Conservation (phyloP, 2,329 filamentous ascomycete genomes). For the Lachnellula hyalina region DNA sequence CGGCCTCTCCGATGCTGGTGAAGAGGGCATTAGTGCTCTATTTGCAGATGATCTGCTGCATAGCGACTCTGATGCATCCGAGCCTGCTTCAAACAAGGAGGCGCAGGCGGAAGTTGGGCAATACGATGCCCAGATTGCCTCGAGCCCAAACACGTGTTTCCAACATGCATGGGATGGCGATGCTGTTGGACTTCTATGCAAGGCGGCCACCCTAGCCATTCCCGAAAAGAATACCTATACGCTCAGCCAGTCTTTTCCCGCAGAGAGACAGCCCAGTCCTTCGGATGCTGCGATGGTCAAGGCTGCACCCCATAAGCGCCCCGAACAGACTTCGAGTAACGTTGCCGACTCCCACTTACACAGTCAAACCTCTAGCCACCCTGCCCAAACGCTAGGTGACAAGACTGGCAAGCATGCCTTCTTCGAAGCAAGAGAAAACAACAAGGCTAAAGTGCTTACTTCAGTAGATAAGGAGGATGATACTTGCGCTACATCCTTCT, state of each 20-base stretch:
- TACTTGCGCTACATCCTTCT: not conserved
- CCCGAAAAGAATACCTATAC: not conserved
- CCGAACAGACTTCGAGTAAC: not conserved
- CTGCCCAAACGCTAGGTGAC: slow-evolving; percentile 20
- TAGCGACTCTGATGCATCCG: not conserved
- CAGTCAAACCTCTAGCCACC: slow-evolving; percentile 1
- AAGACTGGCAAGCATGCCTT: slow-evolving; percentile 28
- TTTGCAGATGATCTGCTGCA: slow-evolving; percentile 13
- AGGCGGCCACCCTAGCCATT: not conserved
- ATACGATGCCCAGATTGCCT: not conserved
- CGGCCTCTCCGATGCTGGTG: slow-evolving; percentile 22
- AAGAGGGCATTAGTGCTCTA: slow-evolving; percentile 20
- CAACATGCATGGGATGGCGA: not conserved
- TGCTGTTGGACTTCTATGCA: not conserved
- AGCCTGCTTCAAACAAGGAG: not conserved
- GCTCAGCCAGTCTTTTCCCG: not conserved
- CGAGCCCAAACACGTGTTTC: not conserved
- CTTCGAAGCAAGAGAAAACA: slow-evolving; percentile 30
- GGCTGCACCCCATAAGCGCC: slow-evolving; percentile 5
- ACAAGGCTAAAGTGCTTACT: slow-evolving; percentile 20
- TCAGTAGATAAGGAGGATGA: slow-evolving; percentile 1
- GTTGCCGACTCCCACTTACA: not conserved
- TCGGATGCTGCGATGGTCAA: slow-evolving; percentile 37
- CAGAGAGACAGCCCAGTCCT: slow-evolving; percentile 30
- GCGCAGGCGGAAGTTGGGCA: not conserved